Conservation (phyloP, 2,329 filamentous ascomycete species). For the Dactylonectria estremocensis region DNA sequence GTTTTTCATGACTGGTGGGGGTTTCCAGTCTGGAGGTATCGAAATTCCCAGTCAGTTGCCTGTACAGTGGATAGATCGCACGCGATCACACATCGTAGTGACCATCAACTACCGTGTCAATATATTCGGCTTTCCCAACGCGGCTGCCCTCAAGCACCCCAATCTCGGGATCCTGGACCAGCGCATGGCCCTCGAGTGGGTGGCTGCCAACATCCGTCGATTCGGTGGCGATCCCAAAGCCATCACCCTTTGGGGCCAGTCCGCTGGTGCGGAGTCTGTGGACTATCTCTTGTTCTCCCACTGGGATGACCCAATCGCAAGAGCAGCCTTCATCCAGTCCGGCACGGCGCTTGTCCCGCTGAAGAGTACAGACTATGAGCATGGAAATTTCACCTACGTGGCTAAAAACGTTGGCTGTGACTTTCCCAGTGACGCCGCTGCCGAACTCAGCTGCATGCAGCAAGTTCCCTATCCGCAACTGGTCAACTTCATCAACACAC, state of each 20-base stretch:
- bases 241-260: slow-evolving; percentile 64
- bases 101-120: slow-evolving; percentile 51
- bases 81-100: slow-evolving; percentile 49
- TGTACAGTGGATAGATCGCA: slow-evolving; percentile 48
- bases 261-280: slow-evolving; percentile 70
- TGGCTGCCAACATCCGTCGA: slow-evolving; percentile 61
- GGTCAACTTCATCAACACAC: slow-evolving; percentile 52
- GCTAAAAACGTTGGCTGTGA: slow-evolving; percentile 54
- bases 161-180: slow-evolving; percentile 69
- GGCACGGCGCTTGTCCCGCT: slow-evolving; percentile 54
- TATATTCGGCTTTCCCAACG: slow-evolving; percentile 52
- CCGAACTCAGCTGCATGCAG: slow-evolving; percentile 56
- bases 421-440: slow-evolving; percentile 39
- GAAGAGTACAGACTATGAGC: slow-evolving; percentile 42
- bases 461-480: slow-evolving; percentile 51
- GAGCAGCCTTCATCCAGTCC: slow-evolving; percentile 59
- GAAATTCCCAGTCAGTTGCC: slow-evolving; percentile 49
- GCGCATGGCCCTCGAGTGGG: slow-evolving; percentile 66
- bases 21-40: slow-evolving; percentile 46
- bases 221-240: slow-evolving; percentile 64
- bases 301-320: slow-evolving; percentile 62
- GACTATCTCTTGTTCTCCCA: slow-evolving; percentile 75
- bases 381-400: slow-evolving; percentile 55
- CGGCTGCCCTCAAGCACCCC: slow-evolving; percentile 51
- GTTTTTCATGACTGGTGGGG: slow-evolving; percentile 48